These are phyloP conservation scores for Ulota crispa DNA, from an alignment of 225 moss, liverwort and hornwort genomes.

Conservation along the genomic window DNA sequence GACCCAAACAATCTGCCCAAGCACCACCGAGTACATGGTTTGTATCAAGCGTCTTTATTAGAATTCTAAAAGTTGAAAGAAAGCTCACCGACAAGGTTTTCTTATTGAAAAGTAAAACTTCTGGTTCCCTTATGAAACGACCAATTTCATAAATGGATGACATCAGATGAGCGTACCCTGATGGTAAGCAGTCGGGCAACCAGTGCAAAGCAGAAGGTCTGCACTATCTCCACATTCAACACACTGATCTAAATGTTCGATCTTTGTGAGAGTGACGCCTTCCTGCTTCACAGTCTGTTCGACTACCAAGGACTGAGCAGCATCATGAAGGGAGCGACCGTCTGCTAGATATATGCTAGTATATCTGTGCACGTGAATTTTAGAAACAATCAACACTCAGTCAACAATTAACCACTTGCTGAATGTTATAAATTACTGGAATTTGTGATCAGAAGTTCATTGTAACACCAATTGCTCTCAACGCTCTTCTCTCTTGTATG, in stretches of 20 bases:
- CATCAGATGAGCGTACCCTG: constrained; percentile 44
- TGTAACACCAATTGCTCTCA: neutral
- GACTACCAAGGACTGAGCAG: constrained; percentile 67
- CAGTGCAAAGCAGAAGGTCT: constrained; percentile 75
- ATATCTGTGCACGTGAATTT: constrained; percentile 47
- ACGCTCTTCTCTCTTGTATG: neutral
- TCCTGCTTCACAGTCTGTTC: constrained; percentile 53
- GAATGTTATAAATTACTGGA: neutral
- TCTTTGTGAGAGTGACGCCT: constrained; percentile 39
- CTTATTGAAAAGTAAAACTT: no score
- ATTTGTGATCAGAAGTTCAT: neutral
- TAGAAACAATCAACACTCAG: neutral
- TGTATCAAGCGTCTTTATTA: neutral
- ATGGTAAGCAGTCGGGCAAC: constrained; percentile 83
- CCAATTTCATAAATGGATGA: neutral
- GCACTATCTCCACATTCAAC: constrained; percentile 81
- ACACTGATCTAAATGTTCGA: constrained; percentile 84
- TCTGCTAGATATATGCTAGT: constrained; percentile 81
- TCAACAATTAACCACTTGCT: neutral
- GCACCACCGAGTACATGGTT: neutral
- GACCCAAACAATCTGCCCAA: constrained; percentile 75
- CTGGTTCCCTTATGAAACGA: neutral
- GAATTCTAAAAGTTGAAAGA: neutral
- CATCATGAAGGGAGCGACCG: constrained; percentile 74
- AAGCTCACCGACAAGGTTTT: neutral